A percentile compares a stretch with the other conserved stretches of the same genome.
These are phyloP conservation scores for Thielaviopsis ethacetica DNA, from an alignment of 2,329 filamentous ascomycete species.

Conservation along the genomic window DNA sequence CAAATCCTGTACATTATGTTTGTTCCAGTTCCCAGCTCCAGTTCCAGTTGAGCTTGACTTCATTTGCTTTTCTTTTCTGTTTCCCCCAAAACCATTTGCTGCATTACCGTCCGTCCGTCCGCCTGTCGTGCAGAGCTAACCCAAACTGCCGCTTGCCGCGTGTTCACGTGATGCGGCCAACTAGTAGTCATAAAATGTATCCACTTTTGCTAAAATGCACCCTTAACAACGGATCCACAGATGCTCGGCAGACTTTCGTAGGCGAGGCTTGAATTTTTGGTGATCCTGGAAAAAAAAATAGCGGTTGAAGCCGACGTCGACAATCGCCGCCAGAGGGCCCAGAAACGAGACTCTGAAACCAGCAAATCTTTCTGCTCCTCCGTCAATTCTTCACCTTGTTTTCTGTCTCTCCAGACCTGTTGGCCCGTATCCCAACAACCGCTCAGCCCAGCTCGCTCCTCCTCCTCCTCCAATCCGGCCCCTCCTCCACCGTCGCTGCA, in stretches of 20 bases:
- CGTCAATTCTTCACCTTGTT: neutral
- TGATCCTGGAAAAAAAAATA: slow-evolving; percentile 1
- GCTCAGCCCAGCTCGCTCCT: neutral
- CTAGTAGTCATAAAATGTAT: neutral
- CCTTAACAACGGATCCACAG: neutral
- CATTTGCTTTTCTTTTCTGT: neutral
- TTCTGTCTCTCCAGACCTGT: neutral
- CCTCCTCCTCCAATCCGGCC: neutral
- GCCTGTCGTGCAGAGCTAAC: neutral
- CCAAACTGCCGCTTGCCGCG: neutral
- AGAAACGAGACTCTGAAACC: neutral
- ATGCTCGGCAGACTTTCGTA: neutral
- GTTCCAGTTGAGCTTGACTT: neutral
- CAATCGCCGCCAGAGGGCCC: neutral
- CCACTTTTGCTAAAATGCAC: neutral
- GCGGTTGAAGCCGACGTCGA: neutral
- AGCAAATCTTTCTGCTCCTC: neutral
- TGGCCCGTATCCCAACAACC: neutral
- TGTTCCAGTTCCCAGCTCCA: no score
- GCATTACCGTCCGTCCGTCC: neutral
- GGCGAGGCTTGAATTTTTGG: slow-evolving; percentile 2
- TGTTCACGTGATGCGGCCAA: neutral
- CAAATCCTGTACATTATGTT: neutral
- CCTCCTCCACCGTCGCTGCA: neutral
- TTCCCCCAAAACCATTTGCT: neutral